Percentiles rank a stretch among this genome's conserved stretches.
Evolutionary conservation across 257 asterid species (phyloP).

Genomic region (Forsythia viridissima): DNA sequence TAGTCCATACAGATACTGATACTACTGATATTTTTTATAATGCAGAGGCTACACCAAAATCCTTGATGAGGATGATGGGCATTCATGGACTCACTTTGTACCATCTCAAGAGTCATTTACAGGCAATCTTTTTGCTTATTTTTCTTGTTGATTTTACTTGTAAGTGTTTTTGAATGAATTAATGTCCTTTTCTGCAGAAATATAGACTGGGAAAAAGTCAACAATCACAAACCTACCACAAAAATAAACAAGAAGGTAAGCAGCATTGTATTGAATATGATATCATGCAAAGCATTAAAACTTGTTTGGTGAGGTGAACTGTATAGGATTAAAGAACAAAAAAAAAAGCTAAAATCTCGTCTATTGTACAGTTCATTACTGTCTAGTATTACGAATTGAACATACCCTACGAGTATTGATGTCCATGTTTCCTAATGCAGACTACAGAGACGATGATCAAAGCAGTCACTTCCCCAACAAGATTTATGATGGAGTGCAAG

Average conservation of each 20-base stretch:
- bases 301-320: not conserved
- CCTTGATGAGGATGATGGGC: slow-evolving; percentile 92
- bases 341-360: not conserved
- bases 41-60: slow-evolving; percentile 96
- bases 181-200: slow-evolving; percentile 54
- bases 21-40: not conserved
- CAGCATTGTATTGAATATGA: slow-evolving; percentile 6
- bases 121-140: slow-evolving; percentile 41
- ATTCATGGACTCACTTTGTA: slow-evolving; percentile 85
- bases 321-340: no score
- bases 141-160: not conserved
- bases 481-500: slow-evolving; percentile 44
- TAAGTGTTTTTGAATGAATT: slow-evolving; percentile 11
- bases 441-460: slow-evolving; percentile 42
- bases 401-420: not conserved
- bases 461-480: slow-evolving; percentile 32
- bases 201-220: slow-evolving; percentile 78
- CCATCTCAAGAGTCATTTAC: slow-evolving; percentile 97
- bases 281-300: not conserved
- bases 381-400: not conserved
- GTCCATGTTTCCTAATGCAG: slow-evolving; percentile 36
- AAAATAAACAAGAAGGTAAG: slow-evolving; percentile 53
- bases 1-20: not conserved
- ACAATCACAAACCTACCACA: slow-evolving; percentile 43
- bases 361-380: not conserved